Evolutionary conservation across 331 rosid genomes (phyloP), one percentile per base, ranked within the genome.

Genomic region (Rhamnella rubrinervis): DNA sequence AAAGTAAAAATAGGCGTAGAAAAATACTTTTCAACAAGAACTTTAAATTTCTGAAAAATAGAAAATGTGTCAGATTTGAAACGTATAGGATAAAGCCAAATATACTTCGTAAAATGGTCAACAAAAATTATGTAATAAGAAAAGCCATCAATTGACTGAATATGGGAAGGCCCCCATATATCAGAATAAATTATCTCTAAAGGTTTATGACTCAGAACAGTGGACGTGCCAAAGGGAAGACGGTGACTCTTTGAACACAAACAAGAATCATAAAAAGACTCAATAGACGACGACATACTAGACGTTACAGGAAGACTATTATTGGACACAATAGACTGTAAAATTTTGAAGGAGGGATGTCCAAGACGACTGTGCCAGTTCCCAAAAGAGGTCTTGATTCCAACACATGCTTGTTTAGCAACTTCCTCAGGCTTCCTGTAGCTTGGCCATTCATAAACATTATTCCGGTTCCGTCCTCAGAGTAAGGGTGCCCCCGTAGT

Each of bases 401-500:
- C 44, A 31, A 31, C 25, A 40, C 17, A 63, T 0, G 67, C 52
- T 40, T 63, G 67, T 8, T 40, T 18, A 7, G 31, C 52, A 17
- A 38, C 52, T 8, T 13, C 14, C 1, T 12, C 2, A 18, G 28
- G 8, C 5, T 62, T 26, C 5, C 17, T 17, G 1, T 6, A 4
- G 28, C 67, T 62, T 37, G 67, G 7, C 16, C 50, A 62, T 21
- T 62, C 51, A 18, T 37, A 37, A 10, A 62, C 50, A 41, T 62
- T 14, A 62, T 62, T 62, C 35, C 7, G 17, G 15, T 51, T 62
- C 52, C 28, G 23, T n/a, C 67, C 67, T 17, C 16, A 16, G 3
- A 51, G 7, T 31, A 62, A 51, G 5, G 52, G 50, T 62, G 67
- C 31, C 28, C 67, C 67, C 6, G 59, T 62, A 19, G 67, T 20